These are phyloP conservation scores for Pestalotiopsis sp. DNA, from an alignment of 2,329 filamentous ascomycete species.

Conservation along the genomic window DNA sequence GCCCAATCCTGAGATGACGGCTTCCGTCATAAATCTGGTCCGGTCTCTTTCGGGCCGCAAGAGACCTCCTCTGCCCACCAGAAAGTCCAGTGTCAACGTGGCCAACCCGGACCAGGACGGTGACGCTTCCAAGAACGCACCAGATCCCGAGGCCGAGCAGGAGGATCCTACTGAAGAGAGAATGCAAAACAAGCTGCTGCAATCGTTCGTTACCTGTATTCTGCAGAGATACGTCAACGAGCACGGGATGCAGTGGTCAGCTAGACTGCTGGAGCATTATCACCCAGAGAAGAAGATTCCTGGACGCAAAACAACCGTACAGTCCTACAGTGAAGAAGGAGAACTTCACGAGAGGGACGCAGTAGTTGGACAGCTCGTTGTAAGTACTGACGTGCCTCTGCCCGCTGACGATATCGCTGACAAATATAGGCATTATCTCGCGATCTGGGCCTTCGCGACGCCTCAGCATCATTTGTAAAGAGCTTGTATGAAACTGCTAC, in stretches of 20 bases:
- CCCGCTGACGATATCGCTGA: conserved; percentile 16
- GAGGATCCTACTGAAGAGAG: conserved; percentile 59
- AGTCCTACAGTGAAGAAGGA: conserved; percentile 67
- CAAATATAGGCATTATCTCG: conserved; percentile 60
- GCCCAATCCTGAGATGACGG: conserved; percentile 67
- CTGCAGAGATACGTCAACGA: conserved; percentile 73
- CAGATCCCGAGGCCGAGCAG: conserved; percentile 64
- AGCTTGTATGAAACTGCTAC: conserved; percentile 45
- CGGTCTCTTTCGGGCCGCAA: conserved; percentile 70
- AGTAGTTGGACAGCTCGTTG: conserved; percentile 72
- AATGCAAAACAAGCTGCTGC: conserved; percentile 67
- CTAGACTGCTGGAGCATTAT: conserved; percentile 69
- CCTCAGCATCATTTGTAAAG: conserved; percentile 48
- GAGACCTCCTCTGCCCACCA: conserved; percentile 62
- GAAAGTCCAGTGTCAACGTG: conserved; percentile 60
- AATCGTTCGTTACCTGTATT: conserved; percentile 78
- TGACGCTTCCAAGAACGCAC: conserved; percentile 57
- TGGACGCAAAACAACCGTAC: conserved; percentile 61
- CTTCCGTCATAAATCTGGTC: conserved; percentile 70
- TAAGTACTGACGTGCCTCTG: conserved; percentile 39
- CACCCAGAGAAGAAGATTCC: conserved; percentile 66
- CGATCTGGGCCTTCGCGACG: conserved; percentile 58
- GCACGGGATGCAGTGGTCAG: conserved; percentile 63
- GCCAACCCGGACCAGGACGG: conserved; percentile 59
- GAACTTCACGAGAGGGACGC: conserved; percentile 63